Conservation (phyloP, 108 stramenopile genomes). For the Conticribra weissflogii region DNA sequence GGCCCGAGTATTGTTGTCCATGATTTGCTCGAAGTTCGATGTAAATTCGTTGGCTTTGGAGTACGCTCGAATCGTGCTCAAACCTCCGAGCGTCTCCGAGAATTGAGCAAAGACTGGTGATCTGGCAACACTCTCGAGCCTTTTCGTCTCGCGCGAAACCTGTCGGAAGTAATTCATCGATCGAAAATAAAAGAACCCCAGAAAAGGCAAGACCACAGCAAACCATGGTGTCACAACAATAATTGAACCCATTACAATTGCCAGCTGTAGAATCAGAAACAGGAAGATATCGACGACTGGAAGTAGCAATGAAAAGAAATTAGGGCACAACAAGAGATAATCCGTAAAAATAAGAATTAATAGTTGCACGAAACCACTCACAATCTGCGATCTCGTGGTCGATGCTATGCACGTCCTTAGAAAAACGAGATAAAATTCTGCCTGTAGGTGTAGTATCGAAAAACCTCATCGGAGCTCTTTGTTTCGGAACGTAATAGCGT, state of each 20-base stretch:
- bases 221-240: slow-evolving; percentile 54
- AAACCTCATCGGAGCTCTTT: slow-evolving; percentile 81
- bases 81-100: slow-evolving; percentile 91
- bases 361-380: background rate
- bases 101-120: slow-evolving; percentile 95
- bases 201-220: slow-evolving; percentile 52
- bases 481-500: background rate
- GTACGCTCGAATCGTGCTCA: slow-evolving; percentile 91
- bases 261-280: slow-evolving; percentile 43
- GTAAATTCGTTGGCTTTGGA: slow-evolving; percentile 57
- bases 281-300: slow-evolving; percentile 46
- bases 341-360: too few relatives aligned
- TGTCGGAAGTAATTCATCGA: slow-evolving; percentile 79
- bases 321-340: too few relatives aligned
- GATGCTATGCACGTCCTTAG: slow-evolving; percentile 75
- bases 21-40: slow-evolving; percentile 56
- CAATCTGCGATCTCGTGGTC: slow-evolving; percentile 60
- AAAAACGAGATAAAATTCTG: slow-evolving; percentile 84
- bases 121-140: slow-evolving; percentile 86
- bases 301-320: background rate
- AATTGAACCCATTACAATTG: slow-evolving; percentile 42
- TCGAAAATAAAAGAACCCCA: slow-evolving; percentile 60
- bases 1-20: slow-evolving; percentile 70
- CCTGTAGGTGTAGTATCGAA: slow-evolving; percentile 95
- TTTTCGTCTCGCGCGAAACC: slow-evolving; percentile 77